Percentiles rank a stretch among this genome's conserved stretches.
phyloP scores from a whole-genome alignment of 805 yeast genomes.

The Tetrapisispora iriomotensis region DNA sequence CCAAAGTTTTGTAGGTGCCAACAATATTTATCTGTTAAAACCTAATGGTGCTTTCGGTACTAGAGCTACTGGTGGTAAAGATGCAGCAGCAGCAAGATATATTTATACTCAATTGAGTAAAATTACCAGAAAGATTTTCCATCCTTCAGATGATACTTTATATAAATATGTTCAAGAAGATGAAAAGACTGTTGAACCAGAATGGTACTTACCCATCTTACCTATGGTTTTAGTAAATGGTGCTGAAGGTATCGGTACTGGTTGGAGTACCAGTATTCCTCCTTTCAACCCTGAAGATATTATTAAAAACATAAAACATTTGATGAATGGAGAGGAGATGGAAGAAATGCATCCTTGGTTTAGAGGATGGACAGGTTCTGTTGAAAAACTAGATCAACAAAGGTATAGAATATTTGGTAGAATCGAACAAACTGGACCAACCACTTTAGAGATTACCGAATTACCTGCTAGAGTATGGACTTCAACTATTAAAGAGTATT shows the following conservation, averaged over 20 bases:
- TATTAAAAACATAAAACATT: slow-evolving; percentile 57
- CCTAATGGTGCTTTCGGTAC: slow-evolving; percentile 97
- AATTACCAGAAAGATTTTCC: slow-evolving; percentile 67
- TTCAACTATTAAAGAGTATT: slow-evolving; percentile 73
- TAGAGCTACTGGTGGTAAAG: slow-evolving; percentile 94
- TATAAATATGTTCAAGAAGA: slow-evolving; percentile 81
- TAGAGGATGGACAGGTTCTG: slow-evolving; percentile 86
- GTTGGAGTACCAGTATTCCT: slow-evolving; percentile 94
- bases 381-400: slow-evolving; percentile 55
- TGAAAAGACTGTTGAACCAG: slow-evolving; percentile 89
- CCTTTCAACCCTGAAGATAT: slow-evolving; percentile 81
- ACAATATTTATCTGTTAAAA: slow-evolving; percentile 70
- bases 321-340: slow-evolving; percentile 65
- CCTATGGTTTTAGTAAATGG: slow-evolving; percentile 96
- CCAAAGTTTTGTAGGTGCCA: slow-evolving; percentile 88
- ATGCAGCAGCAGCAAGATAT: slow-evolving; percentile 96
- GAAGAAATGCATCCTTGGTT: slow-evolving; percentile 85
- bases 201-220: slow-evolving; percentile 86
- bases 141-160: slow-evolving; percentile 69
- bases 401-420: slow-evolving; percentile 70
- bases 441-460: slow-evolving; percentile 80
- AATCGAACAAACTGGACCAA: slow-evolving; percentile 71
- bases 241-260: slow-evolving; percentile 96
- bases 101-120: slow-evolving; percentile 77
- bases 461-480: slow-evolving; percentile 93